Base-by-base conservation (phyloP, 352 stramenopile genomes). In the Globisporangium middletonii region DNA sequence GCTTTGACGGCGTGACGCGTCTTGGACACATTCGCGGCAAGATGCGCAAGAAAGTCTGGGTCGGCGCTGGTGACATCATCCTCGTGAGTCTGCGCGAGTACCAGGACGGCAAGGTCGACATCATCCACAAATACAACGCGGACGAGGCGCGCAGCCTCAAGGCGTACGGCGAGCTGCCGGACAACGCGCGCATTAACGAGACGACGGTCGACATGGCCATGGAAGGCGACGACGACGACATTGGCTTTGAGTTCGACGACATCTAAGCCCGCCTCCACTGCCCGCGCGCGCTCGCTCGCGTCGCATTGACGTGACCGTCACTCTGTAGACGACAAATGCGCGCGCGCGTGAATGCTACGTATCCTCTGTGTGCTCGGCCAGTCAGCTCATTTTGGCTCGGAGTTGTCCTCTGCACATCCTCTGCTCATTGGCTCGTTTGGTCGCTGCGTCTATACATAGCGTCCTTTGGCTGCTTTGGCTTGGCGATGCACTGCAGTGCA, bases 21-120 rank as follows among this genome's bases (percentile, higher is more conserved):
- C 75, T 99, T 55, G 95, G 96, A 57, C 96, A 99, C 78, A 99
- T 99, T 78, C 92, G 97, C 65, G 97, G 97, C 66, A 99, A 99
- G 73, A 99, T 99, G 97, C 83, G 97, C 56, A 99, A 99, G 76
- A 99, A 99, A 92, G 96, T 99, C 52, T 99, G 97, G 97, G 96
- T 99, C 37, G 96, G 90, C 56, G 92, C 93, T 12, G 97, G 97
- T 60, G 97, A 99, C 75, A 99, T 99, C 78, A 98, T 99, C 52
- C 84, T 99, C 53, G 93, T 99, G 57, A 98, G 94, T 70, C 94
- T 99, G 65, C 87, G 97, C 71, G 97, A 99, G 69, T 99, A 99
- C 85, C 97, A 99, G 82, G 97, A 99, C 75, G 97, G 98, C 83
- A 99, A 99, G 79, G 96, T 98, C 51, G 97, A 99, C 71, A 94